Base-by-base conservation (phyloP, 345 rosid species). In the Gossypium raimondii region DNA sequence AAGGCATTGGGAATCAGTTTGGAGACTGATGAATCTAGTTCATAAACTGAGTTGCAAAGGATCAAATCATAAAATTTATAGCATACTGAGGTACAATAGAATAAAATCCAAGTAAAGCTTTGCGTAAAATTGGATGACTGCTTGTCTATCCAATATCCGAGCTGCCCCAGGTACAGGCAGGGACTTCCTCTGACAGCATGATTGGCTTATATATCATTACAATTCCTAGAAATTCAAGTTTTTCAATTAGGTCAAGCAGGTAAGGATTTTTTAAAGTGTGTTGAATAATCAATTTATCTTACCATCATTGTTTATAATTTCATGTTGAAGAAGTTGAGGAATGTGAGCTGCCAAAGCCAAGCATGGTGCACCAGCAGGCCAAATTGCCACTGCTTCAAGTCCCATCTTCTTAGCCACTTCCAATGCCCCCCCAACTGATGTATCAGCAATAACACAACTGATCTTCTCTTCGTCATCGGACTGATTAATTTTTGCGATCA, bases 381-480 rank as follows among this genome's bases (percentile, higher is more conserved):
- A 61, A 18, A 73, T 16, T 0, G 66, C 59, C 9, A 76, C 81
- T 10, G 60, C 16, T 13, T 34, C 13, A 29, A 82, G 74, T 13
- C 80, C 80, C 79, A 77, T 9, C 50, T 58, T 73, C 52, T 77
- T 57, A 4, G 85, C 78, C 20, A 78, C 75, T 74, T 80, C 78
- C 0, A 73, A 52, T 3, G 80, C 82, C 85, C 81, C 73, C 10
- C 76, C 70, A 18, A 75, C 17, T 5, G 47, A n/a, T 20, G 2
- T 27, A 78, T 86, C 85, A 62, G 76, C 70, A 16, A 84, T 10
- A 12, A 82, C 62, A 61, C 85, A 86, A 5, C 57, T 56, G 74
- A 84, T 81, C 61, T 58, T 52, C 63, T 82, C 83, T 0, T 47
- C 63, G 2, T 18, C 71, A 27, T 34, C 48, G 1, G 56, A 56